Conservation (phyloP, 306 rosid genomes). For the Vigna unguiculata region DNA sequence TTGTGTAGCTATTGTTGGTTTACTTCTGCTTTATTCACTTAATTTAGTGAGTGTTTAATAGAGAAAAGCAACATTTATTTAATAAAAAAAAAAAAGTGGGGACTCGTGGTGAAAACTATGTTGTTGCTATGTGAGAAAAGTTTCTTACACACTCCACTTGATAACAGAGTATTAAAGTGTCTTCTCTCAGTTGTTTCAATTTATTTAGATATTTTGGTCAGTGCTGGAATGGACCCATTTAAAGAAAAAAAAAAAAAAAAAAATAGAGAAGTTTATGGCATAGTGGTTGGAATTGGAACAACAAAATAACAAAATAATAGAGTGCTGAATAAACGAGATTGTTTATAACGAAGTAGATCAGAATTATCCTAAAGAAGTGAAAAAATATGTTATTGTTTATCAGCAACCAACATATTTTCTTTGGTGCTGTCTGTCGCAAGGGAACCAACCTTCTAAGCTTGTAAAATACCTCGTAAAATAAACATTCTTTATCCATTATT, state of each 20-base stretch:
- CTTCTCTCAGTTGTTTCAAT: background rate
- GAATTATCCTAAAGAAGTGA: constrained; percentile 34
- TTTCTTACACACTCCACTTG: constrained; percentile 16
- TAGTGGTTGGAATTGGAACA: constrained; percentile 48
- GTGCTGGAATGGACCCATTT: constrained; percentile 41
- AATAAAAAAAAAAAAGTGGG: background rate
- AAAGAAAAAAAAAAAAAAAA: background rate
- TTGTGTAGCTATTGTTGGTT: constrained; percentile 6
- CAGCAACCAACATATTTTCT: constrained; percentile 40
- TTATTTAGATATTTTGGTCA: background rate
- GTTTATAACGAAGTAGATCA: constrained; percentile 31
- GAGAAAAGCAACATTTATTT: background rate
- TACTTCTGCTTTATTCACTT: constrained; percentile 6
- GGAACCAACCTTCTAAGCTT: constrained; percentile 39
- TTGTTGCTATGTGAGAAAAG: background rate
- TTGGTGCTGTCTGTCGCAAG: constrained; percentile 24
- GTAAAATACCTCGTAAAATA: constrained; percentile 24
- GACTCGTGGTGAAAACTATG: background rate
- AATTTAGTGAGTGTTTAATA: background rate
- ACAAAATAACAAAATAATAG: constrained; percentile 44
- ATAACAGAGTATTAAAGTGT: background rate
- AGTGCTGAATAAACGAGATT: constrained; percentile 23
- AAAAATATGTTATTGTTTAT: constrained; percentile 24
- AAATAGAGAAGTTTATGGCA: constrained; percentile 13
- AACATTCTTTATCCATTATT: constrained; percentile 25